These are phyloP conservation scores for Prunus fruticosa DNA, from an alignment of 306 rosid species.

Conservation along the genomic window DNA sequence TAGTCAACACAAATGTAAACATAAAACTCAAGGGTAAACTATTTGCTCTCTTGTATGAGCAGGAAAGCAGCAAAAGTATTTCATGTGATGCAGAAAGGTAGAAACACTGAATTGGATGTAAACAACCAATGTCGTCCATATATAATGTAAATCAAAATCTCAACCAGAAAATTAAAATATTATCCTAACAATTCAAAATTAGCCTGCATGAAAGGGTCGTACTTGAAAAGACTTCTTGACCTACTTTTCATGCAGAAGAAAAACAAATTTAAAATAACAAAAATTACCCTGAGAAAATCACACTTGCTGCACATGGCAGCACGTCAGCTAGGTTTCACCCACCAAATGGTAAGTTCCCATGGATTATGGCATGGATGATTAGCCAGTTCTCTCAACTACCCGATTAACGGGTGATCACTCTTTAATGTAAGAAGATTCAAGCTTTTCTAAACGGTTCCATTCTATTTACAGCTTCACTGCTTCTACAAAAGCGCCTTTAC, in stretches of 20 bases:
- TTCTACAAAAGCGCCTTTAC: neutral
- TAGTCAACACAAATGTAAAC: constrained; percentile 2
- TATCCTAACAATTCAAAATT: neutral
- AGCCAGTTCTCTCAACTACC: neutral
- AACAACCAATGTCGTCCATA: neutral
- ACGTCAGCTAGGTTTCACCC: neutral
- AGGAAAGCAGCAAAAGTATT: neutral
- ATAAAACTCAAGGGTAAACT: neutral
- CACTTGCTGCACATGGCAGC: neutral
- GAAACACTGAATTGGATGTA: too few species aligned
- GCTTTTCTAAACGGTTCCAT: neutral
- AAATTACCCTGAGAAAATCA: neutral
- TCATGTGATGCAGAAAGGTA: neutral
- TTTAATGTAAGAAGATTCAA: neutral
- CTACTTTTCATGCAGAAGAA: neutral
- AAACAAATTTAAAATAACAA: neutral
- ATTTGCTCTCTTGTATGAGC: neutral
- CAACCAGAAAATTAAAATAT: neutral
- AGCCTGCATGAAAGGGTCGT: neutral
- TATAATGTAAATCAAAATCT: neutral
- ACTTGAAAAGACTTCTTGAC: neutral
- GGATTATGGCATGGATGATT: neutral
- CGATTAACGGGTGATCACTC: neutral
- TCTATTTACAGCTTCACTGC: neutral
- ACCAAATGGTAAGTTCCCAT: neutral